phyloP scores from a whole-genome alignment of 805 yeast genomes.

The Maudiozyma serrabonitensis region DNA sequence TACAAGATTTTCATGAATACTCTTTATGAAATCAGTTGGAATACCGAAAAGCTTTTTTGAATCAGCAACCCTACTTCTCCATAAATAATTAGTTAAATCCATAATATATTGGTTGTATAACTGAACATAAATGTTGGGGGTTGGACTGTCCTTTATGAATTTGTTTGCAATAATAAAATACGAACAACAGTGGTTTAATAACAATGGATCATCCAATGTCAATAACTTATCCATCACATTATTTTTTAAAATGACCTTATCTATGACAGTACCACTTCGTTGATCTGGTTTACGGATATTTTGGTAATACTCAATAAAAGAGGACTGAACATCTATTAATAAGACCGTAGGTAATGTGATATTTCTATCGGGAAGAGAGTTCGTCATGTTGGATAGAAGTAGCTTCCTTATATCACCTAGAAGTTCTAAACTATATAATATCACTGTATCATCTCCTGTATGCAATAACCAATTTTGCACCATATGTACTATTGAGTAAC shows the following conservation, averaged over 20 bases:
- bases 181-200: conserved; percentile 16
- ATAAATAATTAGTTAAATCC: conserved; percentile 24
- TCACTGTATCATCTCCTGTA: not conserved
- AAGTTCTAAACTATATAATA: conserved; percentile 4
- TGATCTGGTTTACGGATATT: not conserved
- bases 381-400: conserved; percentile 6
- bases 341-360: conserved; percentile 5
- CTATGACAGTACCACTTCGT: conserved; percentile 4
- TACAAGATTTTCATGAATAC: conserved; percentile 8
- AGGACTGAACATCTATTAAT: conserved; percentile 6
- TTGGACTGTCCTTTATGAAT: conserved; percentile 8
- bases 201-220: conserved; percentile 17
- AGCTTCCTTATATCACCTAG: conserved; percentile 11
- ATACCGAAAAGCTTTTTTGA: conserved; percentile 14
- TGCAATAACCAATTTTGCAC: conserved; percentile 8
- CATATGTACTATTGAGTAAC: conserved; percentile 9
- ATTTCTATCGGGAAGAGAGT: conserved; percentile 12
- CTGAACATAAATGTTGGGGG: conserved; percentile 12
- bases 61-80: conserved; percentile 21
- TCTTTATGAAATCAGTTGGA: conserved; percentile 17
- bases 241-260: conserved; percentile 10
- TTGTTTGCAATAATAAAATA: conserved; percentile 12
- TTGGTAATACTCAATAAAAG: not conserved
- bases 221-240: conserved; percentile 11
- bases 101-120: conserved; percentile 19